Evolutionary conservation across 2,329 filamentous ascomycete genomes (phyloP).

Genomic region (Fusarium secorum): DNA sequence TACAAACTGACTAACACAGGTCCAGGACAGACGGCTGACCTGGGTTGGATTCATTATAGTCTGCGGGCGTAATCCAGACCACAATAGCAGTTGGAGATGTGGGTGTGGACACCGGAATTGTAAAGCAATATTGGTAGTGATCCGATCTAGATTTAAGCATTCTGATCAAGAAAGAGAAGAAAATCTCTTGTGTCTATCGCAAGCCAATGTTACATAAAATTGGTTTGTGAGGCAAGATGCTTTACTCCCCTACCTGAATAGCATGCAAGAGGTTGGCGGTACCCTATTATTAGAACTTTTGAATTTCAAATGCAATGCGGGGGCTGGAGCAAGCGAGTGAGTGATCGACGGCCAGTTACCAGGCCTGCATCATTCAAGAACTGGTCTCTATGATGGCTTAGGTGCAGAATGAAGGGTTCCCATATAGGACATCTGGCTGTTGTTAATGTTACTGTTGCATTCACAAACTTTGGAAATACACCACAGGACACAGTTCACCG

Average conservation of each 20-base stretch:
- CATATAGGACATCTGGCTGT: background rate
- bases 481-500: background rate
- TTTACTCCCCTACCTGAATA: conserved; percentile 4
- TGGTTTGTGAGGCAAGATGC: background rate
- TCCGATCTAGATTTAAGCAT: background rate
- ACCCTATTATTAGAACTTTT: conserved; percentile 33
- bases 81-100: background rate
- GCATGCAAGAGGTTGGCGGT: conserved; percentile 21
- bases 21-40: background rate
- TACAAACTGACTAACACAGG: background rate
- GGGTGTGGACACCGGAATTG: background rate
- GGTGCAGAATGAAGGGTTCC: background rate
- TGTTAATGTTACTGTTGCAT: background rate
- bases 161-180: background rate
- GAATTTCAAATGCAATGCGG: conserved; percentile 16
- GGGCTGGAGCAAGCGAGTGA: conserved; percentile 5
- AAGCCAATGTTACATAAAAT: background rate
- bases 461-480: background rate
- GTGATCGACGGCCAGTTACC: background rate
- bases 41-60: conserved; percentile 1
- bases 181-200: background rate
- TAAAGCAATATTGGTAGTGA: background rate
- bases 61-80: background rate
- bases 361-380: background rate
- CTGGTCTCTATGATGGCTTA: background rate